Percentiles rank a stretch among this genome's conserved stretches.
phyloP scores from a whole-genome alignment of 129 eudicot species.

The Heracleum sosnowskyi region DNA sequence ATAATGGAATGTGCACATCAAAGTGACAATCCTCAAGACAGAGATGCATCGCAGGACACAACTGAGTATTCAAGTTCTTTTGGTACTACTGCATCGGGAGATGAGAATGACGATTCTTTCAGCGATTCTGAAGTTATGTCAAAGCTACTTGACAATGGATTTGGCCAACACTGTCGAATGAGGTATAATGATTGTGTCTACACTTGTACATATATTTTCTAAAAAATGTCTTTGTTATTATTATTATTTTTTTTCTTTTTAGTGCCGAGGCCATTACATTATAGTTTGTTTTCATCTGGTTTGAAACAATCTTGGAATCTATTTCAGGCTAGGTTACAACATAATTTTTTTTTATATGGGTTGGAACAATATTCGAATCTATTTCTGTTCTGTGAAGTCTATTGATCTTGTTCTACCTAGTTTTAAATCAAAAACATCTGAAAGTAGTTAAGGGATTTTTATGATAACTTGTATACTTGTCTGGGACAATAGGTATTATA shows the following conservation, averaged over 20 bases:
- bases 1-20: conserved; percentile 20
- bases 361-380: not conserved
- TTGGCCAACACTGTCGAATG: conserved; percentile 28
- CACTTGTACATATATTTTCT: not conserved
- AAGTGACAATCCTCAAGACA: conserved; percentile 17
- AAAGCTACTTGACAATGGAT: conserved; percentile 36
- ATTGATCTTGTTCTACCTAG: not conserved
- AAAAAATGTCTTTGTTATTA: not conserved
- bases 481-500: not conserved
- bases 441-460: not conserved
- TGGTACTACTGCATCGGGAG: conserved; percentile 34
- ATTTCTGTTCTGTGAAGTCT: not conserved
- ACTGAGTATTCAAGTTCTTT: conserved; percentile 81
- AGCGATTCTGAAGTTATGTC: conserved; percentile 54
- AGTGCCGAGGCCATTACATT: not conserved
- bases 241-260: not conserved
- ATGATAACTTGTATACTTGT: not conserved
- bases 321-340: not conserved
- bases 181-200: conserved; percentile 30
- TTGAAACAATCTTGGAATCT: not conserved
- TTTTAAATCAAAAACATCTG: not conserved
- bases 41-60: conserved; percentile 28
- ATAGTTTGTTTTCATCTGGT: not conserved
- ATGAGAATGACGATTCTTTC: conserved; percentile 26
- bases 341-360: not conserved